phyloP scores from a whole-genome alignment of 2,329 filamentous ascomycete species.

The Seiridium cupressi region DNA sequence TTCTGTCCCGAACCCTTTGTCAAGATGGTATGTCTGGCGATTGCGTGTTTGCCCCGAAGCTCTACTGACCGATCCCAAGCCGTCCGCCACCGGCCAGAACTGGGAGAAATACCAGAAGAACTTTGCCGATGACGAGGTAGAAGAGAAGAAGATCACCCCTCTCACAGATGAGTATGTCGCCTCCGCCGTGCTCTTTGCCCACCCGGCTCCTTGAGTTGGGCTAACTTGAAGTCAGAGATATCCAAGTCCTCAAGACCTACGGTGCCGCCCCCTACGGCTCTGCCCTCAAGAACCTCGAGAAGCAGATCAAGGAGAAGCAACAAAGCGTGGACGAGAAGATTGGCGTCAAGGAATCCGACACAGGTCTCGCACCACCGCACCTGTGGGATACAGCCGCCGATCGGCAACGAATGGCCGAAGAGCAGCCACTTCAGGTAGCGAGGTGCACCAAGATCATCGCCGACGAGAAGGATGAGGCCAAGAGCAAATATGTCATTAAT shows the following conservation, averaged over 20 bases:
- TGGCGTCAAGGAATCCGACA: slow-evolving; percentile 95
- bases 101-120: slow-evolving; percentile 99
- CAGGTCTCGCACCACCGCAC: slow-evolving; percentile 94
- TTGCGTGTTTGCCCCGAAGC: neutral
- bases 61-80: slow-evolving; percentile 53
- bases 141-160: slow-evolving; percentile 99
- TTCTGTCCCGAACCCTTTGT: slow-evolving; percentile 16
- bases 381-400: slow-evolving; percentile 98
- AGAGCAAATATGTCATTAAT: slow-evolving; percentile 99
- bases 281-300: slow-evolving; percentile 94
- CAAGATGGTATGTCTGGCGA: slow-evolving; percentile 23
- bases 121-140: slow-evolving; percentile 92
- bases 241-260: slow-evolving; percentile 98
- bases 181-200: slow-evolving; percentile 28
- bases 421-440: slow-evolving; percentile 95
- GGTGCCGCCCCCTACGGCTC: slow-evolving; percentile 94
- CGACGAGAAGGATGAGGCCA: slow-evolving; percentile 91
- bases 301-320: slow-evolving; percentile 99
- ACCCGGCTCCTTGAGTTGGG: slow-evolving; percentile 3
- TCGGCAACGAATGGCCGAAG: slow-evolving; percentile 96
- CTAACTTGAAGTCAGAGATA: slow-evolving; percentile 68
- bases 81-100: slow-evolving; percentile 87
- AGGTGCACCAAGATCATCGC: slow-evolving; percentile 99
- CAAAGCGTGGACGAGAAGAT: slow-evolving; percentile 99
- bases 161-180: slow-evolving; percentile 79